Evolutionary conservation across 2,329 filamentous ascomycete genomes (phyloP), one percentile per base, ranked within the genome.

Genomic region (Trichophyton simii): DNA sequence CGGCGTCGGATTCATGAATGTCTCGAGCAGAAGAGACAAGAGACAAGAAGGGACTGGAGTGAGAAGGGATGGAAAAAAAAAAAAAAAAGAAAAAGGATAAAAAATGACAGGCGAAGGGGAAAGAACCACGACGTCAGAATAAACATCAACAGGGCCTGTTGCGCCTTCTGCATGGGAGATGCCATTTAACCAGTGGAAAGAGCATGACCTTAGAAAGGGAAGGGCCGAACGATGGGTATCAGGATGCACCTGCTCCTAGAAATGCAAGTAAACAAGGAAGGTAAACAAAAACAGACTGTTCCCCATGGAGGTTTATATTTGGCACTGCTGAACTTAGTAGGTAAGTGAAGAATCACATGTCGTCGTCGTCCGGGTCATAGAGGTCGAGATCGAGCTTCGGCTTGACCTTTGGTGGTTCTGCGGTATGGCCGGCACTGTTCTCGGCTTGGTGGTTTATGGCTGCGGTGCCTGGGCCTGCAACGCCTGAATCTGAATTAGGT

Each of bases 341-440:
- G 13, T 15, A 42, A 6, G 15, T 42, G 1, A 25, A 22, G 7
- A 13, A 13, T 62, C 44, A 62, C 22, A 60, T 50, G 65, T 82
- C 75, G 60, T 77, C 75, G 38, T 77, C 76, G 61, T 77, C 75
- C 3, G 75, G 74, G 63, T 78, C 75, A 63, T 76, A 76, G 50
- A 77, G 66, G 64, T 78, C 75, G 48, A 78, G 69, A 67, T 77
- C 75, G 46, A 78, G 65, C 38, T 69, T 72, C 6, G 74, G 68
- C 62, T 75, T 76, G 8, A 72, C 72, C 64, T 71, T 75, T 8
- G 25, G 18, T 20, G 58, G 58, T 13, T 28, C 58, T 34, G 58
- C 3, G 69, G 65, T 22, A 65, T 65, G 13, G 68, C 63, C 7
- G 66, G 65, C 18, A 46, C 15, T 52, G 65, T 57, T 60, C 50